These are phyloP conservation scores for Metschnikowia koreensis DNA, from an alignment of 805 yeast genomes.

Conservation along the genomic window DNA sequence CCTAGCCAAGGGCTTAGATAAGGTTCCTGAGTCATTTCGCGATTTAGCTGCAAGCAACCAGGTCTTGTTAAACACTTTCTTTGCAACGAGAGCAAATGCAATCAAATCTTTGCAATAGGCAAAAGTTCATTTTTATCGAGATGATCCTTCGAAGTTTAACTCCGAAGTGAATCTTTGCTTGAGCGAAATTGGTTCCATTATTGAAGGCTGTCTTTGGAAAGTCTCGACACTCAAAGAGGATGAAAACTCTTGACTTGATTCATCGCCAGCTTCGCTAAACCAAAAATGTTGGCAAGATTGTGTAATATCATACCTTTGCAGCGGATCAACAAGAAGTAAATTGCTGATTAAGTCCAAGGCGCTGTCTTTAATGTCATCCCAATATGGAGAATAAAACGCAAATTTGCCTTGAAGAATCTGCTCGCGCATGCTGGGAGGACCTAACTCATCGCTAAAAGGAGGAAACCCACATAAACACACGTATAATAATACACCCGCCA, in stretches of 20 bases:
- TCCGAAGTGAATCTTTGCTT: constrained; percentile 18
- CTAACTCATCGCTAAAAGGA: constrained; percentile 79
- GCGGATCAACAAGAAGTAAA: constrained; percentile 54
- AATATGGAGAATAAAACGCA: constrained; percentile 76
- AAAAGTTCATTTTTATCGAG: neutral
- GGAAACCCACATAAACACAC: constrained; percentile 84
- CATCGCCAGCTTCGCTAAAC: constrained; percentile 29
- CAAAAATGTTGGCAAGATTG: constrained; percentile 44
- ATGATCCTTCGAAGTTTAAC: constrained; percentile 8
- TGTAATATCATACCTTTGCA: constrained; percentile 40
- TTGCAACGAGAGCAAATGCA: constrained; percentile 12
- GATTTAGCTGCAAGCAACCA: constrained; percentile 14
- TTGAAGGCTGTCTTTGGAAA: constrained; percentile 3
- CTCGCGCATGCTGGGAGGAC: constrained; percentile 75
- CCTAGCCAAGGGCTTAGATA: constrained; percentile 7
- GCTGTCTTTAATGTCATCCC: constrained; percentile 68
- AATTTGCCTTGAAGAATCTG: constrained; percentile 66
- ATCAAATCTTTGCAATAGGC: constrained; percentile 1
- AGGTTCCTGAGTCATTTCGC: constrained; percentile 13
- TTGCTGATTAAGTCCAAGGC: constrained; percentile 65
- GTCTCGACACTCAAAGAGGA: neutral
- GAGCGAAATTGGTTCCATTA: constrained; percentile 16
- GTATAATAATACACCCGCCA: constrained; percentile 73
- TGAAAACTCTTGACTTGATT: neutral
- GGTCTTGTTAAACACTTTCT: constrained; percentile 16